These are phyloP conservation scores for Pichia scutulata DNA, from an alignment of 805 yeast genomes.

Conservation along the genomic window DNA sequence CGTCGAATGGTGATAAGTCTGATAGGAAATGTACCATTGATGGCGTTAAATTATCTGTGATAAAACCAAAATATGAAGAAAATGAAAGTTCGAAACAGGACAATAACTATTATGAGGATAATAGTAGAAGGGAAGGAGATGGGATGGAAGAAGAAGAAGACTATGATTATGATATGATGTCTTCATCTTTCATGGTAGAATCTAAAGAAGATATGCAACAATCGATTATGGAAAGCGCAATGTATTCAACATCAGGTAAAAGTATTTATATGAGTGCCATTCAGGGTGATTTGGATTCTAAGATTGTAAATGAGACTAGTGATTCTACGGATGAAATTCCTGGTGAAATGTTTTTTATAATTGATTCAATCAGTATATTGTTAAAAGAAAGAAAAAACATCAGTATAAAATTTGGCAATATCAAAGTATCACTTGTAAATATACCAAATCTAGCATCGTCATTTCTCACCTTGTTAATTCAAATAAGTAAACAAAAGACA, in stretches of 20 bases:
- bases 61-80: slow-evolving; percentile 33
- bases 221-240: slow-evolving; percentile 44
- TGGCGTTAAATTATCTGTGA: slow-evolving; percentile 34
- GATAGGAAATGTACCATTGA: slow-evolving; percentile 33
- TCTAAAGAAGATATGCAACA: slow-evolving; percentile 25
- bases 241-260: slow-evolving; percentile 63
- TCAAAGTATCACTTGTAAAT: slow-evolving; percentile 40
- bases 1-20: slow-evolving; percentile 38
- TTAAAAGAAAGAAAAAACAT: slow-evolving; percentile 23
- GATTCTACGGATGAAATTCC: neutral
- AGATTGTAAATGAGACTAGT: slow-evolving; percentile 2
- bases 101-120: slow-evolving; percentile 2
- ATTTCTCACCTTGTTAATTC: slow-evolving; percentile 32
- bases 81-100: slow-evolving; percentile 8
- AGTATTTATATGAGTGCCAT: slow-evolving; percentile 69
- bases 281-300: slow-evolving; percentile 40
- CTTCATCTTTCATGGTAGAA: slow-evolving; percentile 27
- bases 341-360: slow-evolving; percentile 1
- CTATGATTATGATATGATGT: slow-evolving; percentile 32
- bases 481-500: slow-evolving; percentile 18
- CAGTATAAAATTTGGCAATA: slow-evolving; percentile 31
- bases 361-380: slow-evolving; percentile 1
- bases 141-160: slow-evolving; percentile 12
- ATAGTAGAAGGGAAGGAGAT: neutral
- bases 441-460: slow-evolving; percentile 32